These are phyloP conservation scores for Xylariomycetidae sp. DNA, from an alignment of 2,329 filamentous ascomycete species.

Conservation along the genomic window DNA sequence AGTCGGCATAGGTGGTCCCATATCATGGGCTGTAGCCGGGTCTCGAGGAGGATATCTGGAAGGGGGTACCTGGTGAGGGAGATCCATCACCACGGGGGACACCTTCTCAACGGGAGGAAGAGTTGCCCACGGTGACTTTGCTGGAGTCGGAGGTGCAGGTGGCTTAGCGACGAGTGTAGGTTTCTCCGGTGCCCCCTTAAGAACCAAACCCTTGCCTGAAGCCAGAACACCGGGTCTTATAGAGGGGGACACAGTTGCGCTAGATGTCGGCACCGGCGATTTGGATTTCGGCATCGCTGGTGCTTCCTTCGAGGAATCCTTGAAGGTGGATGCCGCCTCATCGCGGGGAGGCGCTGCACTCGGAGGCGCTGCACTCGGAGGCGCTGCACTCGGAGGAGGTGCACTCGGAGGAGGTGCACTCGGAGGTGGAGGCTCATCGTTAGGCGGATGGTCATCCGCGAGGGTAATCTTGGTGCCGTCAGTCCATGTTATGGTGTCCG, in stretches of 20 bases:
- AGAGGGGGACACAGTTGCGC: conserved; percentile 30
- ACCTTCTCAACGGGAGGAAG: conserved; percentile 80
- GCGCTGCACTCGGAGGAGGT: too few relatives aligned
- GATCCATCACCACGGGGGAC: conserved; percentile 60
- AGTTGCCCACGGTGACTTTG: conserved; percentile 87
- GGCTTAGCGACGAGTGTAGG: conserved; percentile 69
- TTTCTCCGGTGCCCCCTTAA: conserved; percentile 64
- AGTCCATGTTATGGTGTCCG: conserved; percentile 80
- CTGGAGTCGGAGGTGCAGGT: conserved; percentile 58
- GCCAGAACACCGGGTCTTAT: conserved; percentile 41
- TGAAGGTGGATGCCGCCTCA: conserved; percentile 36
- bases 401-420: too few relatives aligned
- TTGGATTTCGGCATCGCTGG: conserved; percentile 34
- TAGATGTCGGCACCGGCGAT: conserved; percentile 34
- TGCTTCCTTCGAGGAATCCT: conserved; percentile 26
- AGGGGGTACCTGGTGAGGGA: conserved; percentile 28
- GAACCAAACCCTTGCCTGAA: conserved; percentile 54
- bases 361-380: too few relatives aligned
- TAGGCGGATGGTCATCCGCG: too few relatives aligned
- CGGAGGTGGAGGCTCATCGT: too few relatives aligned
- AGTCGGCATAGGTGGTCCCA: conserved; percentile 44
- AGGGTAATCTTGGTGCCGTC: conserved; percentile 80
- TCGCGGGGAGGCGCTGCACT: conserved; percentile 57
- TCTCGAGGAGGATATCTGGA: conserved; percentile 50
- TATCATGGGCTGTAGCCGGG: conserved; percentile 47